These are phyloP conservation scores for Pseudogymnoascus sp. DNA, from an alignment of 2,329 filamentous ascomycete genomes.

Conservation along the genomic window DNA sequence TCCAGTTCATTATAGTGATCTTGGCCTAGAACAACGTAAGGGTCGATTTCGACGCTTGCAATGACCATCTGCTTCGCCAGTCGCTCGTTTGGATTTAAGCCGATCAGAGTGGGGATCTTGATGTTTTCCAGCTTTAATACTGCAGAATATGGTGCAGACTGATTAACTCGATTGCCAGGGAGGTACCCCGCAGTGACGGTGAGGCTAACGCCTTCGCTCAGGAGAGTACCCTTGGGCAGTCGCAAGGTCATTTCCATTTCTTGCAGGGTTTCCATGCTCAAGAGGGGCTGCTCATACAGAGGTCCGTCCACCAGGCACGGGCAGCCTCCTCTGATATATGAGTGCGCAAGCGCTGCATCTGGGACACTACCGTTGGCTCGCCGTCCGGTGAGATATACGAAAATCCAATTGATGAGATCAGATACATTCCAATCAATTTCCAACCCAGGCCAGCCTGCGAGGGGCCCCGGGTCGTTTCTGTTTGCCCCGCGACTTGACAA, in stretches of 20 bases:
- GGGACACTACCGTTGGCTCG: not conserved
- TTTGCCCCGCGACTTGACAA: conserved; percentile 7
- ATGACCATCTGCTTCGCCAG: conserved; percentile 57
- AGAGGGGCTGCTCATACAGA: conserved; percentile 27
- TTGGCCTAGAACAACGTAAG: conserved; percentile 27
- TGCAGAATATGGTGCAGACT: conserved; percentile 20
- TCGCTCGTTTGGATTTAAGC: conserved; percentile 65
- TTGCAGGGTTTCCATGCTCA: conserved; percentile 32
- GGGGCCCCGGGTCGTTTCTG: not conserved
- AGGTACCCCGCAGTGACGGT: conserved; percentile 37
- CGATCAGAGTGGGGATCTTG: conserved; percentile 58
- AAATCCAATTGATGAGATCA: conserved; percentile 10
- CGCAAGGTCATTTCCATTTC: conserved; percentile 44
- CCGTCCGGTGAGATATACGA: conserved; percentile 10
- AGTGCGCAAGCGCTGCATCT: not conserved
- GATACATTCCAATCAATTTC: conserved; percentile 9
- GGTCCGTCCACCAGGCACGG: conserved; percentile 21
- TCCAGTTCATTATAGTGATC: conserved; percentile 53
- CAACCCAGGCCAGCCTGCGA: not conserved
- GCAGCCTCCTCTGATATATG: conserved; percentile 18
- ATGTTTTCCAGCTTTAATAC: conserved; percentile 47
- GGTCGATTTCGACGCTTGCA: conserved; percentile 53
- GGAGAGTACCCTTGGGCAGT: conserved; percentile 60
- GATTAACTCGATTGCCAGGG: conserved; percentile 19
- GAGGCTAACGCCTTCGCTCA: conserved; percentile 52